Evolutionary conservation across 2,329 filamentous ascomycete species (phyloP).

Genomic region (Hymenoscyphus infarciens): DNA sequence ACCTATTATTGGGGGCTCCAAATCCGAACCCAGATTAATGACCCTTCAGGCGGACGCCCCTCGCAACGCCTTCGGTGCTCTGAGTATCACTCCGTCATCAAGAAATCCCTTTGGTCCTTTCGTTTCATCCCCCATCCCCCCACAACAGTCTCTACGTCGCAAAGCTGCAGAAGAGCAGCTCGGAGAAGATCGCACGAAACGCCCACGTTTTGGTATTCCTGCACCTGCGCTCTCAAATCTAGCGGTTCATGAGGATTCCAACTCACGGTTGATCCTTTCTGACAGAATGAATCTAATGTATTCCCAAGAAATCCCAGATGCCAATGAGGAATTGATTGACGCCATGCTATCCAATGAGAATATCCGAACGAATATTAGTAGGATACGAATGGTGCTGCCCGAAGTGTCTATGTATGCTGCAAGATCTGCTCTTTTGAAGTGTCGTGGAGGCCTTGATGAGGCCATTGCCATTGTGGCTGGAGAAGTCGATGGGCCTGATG

Average conservation of each 20-base stretch:
- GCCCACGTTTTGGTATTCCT: conserved; percentile 16
- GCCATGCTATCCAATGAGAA: conserved; percentile 36
- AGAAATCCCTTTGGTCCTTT: neutral
- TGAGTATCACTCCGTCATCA: neutral
- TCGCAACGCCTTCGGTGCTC: neutral
- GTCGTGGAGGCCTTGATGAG: conserved; percentile 52
- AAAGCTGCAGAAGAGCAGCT: conserved; percentile 21
- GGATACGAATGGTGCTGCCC: conserved; percentile 48
- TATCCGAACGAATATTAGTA: conserved; percentile 47
- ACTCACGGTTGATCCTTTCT: too few species aligned
- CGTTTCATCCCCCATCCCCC: conserved; percentile 13
- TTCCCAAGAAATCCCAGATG: too few species aligned
- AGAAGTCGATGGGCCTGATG: too few species aligned
- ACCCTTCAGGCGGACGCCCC: neutral
- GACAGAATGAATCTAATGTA: too few species aligned
- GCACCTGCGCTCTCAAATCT: neutral
- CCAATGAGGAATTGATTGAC: too few species aligned
- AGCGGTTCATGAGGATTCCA: too few species aligned
- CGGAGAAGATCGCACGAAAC: conserved; percentile 19
- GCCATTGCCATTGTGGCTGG: conserved; percentile 43
- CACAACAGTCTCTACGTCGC: conserved; percentile 22
- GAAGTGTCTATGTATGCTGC: conserved; percentile 44
- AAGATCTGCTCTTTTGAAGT: conserved; percentile 47
- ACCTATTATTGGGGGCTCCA: neutral
- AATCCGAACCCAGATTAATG: neutral